A percentile compares a stretch with the other conserved stretches of the same genome.
Evolutionary conservation across 2,329 filamentous ascomycete genomes (phyloP).

Genomic region (Akanthomyces uredinophilus): DNA sequence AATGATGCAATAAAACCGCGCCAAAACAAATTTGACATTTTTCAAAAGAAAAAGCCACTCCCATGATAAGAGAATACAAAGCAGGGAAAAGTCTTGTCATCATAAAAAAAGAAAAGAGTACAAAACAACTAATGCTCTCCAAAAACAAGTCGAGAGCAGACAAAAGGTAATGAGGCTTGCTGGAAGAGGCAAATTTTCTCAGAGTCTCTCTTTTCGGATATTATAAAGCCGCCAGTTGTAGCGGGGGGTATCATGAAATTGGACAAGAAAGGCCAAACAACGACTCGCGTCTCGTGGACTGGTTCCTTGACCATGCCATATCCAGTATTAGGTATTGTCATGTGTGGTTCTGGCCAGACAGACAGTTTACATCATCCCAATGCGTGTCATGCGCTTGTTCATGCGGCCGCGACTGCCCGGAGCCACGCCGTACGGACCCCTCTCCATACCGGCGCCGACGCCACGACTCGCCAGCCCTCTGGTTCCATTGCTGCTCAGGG

Average conservation of each 20-base stretch:
- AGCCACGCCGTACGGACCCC: constrained; percentile 19
- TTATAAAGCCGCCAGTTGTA: background rate
- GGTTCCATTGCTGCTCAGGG: background rate
- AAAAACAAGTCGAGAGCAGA: background rate
- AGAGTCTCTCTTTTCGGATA: background rate
- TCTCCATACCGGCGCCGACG: constrained; percentile 15
- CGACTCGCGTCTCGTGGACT: background rate
- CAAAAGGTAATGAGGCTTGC: background rate
- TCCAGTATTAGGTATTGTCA: background rate
- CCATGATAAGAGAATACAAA: background rate
- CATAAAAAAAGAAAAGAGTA: background rate
- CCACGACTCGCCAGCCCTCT: constrained; percentile 5
- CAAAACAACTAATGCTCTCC: background rate
- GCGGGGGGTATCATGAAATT: background rate
- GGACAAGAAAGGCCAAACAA: background rate
- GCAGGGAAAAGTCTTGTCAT: background rate
- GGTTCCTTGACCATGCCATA: background rate
- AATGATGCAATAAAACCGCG: background rate
- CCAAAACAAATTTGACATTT: background rate
- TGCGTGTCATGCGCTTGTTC: constrained; percentile 54
- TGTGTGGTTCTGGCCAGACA: background rate
- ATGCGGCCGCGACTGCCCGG: constrained; percentile 38
- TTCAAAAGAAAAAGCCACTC: background rate
- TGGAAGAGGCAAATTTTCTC: background rate
- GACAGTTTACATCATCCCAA: constrained; percentile 48